These are phyloP conservation scores for Acer campestre DNA, from an alignment of 345 rosid genomes.

Conservation along the genomic window DNA sequence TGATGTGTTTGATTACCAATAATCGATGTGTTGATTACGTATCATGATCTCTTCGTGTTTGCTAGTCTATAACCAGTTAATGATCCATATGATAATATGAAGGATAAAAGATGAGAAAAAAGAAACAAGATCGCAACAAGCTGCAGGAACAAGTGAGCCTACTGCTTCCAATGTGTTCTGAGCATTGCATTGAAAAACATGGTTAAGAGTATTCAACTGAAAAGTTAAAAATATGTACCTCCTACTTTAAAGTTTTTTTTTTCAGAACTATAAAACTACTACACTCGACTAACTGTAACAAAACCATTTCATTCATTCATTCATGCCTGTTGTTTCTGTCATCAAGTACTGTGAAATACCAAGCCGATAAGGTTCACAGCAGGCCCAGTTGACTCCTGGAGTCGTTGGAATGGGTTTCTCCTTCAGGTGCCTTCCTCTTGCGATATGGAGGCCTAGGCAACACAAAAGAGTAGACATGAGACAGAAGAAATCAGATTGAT, in stretches of 20 bases:
- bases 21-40: background rate
- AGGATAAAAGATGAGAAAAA: background rate
- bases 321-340: constrained; percentile 22
- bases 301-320: background rate
- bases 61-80: background rate
- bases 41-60: background rate
- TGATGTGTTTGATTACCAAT: no score
- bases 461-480: background rate
- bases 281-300: constrained; percentile 36
- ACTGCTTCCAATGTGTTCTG: constrained; percentile 6
- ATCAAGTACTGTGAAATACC: constrained; percentile 10
- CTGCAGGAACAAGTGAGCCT: background rate
- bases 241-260: background rate
- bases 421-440: constrained; percentile 54
- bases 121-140: background rate
- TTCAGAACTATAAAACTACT: constrained; percentile 24
- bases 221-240: constrained; percentile 10
- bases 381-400: constrained; percentile 39
- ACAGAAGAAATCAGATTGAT: constrained; percentile 1
- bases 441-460: constrained; percentile 59
- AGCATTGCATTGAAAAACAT: constrained; percentile 8
- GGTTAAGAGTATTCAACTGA: constrained; percentile 12
- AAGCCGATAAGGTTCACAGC: constrained; percentile 25
- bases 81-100: no score
- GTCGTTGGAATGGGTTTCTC: constrained; percentile 52